Evolutionary conservation across 208 protist genomes (phyloP).

Genomic region (Wallacemonas sp.): DNA sequence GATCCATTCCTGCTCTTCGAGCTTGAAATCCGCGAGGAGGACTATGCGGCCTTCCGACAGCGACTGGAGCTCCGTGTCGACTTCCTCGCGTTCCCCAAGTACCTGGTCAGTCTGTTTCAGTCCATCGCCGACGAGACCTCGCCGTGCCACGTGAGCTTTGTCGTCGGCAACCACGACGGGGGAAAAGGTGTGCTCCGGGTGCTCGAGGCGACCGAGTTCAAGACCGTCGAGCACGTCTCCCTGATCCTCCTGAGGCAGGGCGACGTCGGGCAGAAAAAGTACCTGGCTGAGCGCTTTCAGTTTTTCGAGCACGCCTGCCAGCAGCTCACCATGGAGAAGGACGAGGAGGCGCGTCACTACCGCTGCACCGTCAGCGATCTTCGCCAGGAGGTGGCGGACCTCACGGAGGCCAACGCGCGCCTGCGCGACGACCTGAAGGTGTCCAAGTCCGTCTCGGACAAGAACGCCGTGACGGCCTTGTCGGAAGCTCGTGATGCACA

Average conservation of each 20-base stretch:
- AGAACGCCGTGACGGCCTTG: conserved; percentile 33
- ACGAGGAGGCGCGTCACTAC: conserved; percentile 22
- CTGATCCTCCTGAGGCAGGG: conserved; percentile 75
- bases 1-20: conserved; percentile 89
- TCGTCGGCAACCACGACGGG: conserved; percentile 17
- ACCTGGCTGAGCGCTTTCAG: conserved; percentile 84
- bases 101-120: conserved; percentile 72
- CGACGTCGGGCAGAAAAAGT: conserved; percentile 79
- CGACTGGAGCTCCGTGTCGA: conserved; percentile 80
- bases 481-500: conserved; percentile 18
- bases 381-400: conserved; percentile 23
- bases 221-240: conserved; percentile 85
- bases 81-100: conserved; percentile 80
- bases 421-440: conserved; percentile 29
- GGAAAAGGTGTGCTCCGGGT: conserved; percentile 66
- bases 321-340: conserved; percentile 19
- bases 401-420: conserved; percentile 16
- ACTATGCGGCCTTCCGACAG: conserved; percentile 84
- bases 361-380: conserved; percentile 32
- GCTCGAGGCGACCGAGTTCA: conserved; percentile 72
- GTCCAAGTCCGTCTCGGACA: conserved; percentile 27
- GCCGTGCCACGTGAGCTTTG: conserved; percentile 57
- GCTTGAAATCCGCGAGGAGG: conserved; percentile 80
- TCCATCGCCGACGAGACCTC: conserved; percentile 40
- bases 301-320: conserved; percentile 56